Evolutionary conservation across 768 basidiomycete genomes (phyloP).

Genomic region (Lentinula aciculospora): DNA sequence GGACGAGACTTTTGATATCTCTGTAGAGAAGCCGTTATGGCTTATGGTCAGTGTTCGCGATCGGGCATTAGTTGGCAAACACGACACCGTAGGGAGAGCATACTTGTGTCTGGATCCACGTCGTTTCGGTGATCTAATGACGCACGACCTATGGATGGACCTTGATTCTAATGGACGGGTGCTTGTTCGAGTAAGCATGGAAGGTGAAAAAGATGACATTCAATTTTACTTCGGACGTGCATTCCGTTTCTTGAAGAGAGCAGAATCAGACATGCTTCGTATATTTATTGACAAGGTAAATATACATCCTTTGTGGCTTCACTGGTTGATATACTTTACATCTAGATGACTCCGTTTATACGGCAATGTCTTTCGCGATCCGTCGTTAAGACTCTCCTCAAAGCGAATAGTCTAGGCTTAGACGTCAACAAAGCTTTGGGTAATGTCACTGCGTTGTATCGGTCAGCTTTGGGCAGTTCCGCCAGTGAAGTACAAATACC

Average conservation of each 20-base stretch:
- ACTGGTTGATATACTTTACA: neutral
- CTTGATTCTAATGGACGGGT: slow-evolving; percentile 84
- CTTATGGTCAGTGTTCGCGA: slow-evolving; percentile 94
- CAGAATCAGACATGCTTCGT: slow-evolving; percentile 92
- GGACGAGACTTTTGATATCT: slow-evolving; percentile 96
- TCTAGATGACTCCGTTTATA: slow-evolving; percentile 90
- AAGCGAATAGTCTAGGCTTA: slow-evolving; percentile 46
- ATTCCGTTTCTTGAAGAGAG: slow-evolving; percentile 88
- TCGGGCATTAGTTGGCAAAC: slow-evolving; percentile 86
- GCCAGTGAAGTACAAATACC: slow-evolving; percentile 74
- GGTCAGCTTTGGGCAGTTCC: slow-evolving; percentile 65
- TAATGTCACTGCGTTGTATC: slow-evolving; percentile 75
- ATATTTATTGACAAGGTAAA: slow-evolving; percentile 94
- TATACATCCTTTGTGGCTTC: slow-evolving; percentile 10
- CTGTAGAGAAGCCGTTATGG: slow-evolving; percentile 93
- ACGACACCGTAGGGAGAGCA: slow-evolving; percentile 85
- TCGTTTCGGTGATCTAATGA: slow-evolving; percentile 81
- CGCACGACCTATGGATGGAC: slow-evolving; percentile 91
- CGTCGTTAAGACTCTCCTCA: slow-evolving; percentile 75
- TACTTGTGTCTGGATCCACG: slow-evolving; percentile 90
- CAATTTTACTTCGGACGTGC: slow-evolving; percentile 96
- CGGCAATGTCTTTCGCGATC: slow-evolving; percentile 76
- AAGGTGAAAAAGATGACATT: slow-evolving; percentile 97
- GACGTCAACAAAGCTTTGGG: slow-evolving; percentile 91
- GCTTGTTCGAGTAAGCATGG: slow-evolving; percentile 90